Percentiles rank a stretch among this genome's conserved stretches.
These are phyloP conservation scores for Moesziomyces antarcticus DNA, from an alignment of 1,284 basidiomycete genomes.

Conservation along the genomic window DNA sequence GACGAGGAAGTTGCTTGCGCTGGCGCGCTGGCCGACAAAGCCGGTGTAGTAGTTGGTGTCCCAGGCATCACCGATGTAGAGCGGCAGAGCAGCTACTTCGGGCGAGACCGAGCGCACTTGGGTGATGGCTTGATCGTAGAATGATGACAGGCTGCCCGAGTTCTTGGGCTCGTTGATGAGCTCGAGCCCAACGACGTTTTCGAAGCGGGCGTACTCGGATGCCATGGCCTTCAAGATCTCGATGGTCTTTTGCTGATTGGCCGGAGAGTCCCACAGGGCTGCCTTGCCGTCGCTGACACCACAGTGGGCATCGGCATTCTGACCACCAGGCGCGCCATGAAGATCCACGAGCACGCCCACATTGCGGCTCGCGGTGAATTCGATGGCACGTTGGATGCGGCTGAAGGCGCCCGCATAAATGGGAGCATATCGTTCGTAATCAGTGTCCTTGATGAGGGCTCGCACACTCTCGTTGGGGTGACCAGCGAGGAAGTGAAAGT, in stretches of 20 bases:
- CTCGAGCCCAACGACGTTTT: conserved; percentile 82
- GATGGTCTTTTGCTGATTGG: conserved; percentile 70
- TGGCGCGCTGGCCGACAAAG: conserved; percentile 69
- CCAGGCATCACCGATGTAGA: conserved; percentile 83
- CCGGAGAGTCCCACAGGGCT: conserved; percentile 65
- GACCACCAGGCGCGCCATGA: conserved; percentile 75
- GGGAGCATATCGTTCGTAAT: conserved; percentile 74
- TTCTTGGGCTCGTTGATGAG: conserved; percentile 84
- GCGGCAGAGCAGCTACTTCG: conserved; percentile 42
- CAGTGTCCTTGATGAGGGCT: conserved; percentile 76
- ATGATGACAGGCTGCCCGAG: conserved; percentile 44
- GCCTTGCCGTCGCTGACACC: conserved; percentile 44
- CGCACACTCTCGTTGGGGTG: conserved; percentile 74
- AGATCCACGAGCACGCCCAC: conserved; percentile 81
- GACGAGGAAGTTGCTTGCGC: conserved; percentile 71
- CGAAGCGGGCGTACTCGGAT: conserved; percentile 68
- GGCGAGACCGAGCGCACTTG: conserved; percentile 70
- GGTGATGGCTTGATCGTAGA: conserved; percentile 72
- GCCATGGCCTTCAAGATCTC: conserved; percentile 73
- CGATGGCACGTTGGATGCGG: conserved; percentile 77
- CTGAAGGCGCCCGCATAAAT: conserved; percentile 80
- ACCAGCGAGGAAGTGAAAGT: conserved; percentile 80
- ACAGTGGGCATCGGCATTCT: conserved; percentile 70
- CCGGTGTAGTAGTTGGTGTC: conserved; percentile 76
- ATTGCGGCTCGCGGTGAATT: conserved; percentile 74